phyloP scores from a whole-genome alignment of 2,329 filamentous ascomycete genomes.

The Aphanoascus verrucosus region DNA sequence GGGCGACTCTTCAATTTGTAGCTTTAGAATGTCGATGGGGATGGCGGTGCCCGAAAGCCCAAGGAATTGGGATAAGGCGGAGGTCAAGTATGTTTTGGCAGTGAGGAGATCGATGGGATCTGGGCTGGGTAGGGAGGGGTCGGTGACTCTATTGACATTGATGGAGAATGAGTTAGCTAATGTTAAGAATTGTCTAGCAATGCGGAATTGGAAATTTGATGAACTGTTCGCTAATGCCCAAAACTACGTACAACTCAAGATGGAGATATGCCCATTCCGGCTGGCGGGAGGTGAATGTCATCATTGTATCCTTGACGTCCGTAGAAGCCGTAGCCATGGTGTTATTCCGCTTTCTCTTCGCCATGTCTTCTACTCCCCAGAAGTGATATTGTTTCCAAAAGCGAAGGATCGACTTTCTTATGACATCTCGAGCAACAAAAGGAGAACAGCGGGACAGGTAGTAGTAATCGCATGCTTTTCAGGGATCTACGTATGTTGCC shows the following conservation, averaged over 20 bases:
- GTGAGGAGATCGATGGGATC: constrained; percentile 36
- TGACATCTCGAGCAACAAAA: too few relatives aligned
- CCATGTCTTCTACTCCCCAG: neutral
- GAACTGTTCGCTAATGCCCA: neutral
- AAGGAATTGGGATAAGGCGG: constrained; percentile 39
- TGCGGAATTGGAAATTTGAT: neutral
- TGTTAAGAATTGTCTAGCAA: neutral
- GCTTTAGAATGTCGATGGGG: constrained; percentile 38
- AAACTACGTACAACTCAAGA: constrained; percentile 29
- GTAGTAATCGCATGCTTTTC: neutral
- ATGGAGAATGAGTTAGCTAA: constrained; percentile 16
- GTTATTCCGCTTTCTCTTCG: constrained; percentile 9
- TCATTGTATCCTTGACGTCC: neutral
- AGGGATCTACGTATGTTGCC: neutral
- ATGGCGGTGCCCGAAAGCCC: constrained; percentile 39
- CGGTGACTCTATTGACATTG: constrained; percentile 16
- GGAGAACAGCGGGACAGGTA: too few relatives aligned
- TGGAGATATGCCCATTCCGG: constrained; percentile 37
- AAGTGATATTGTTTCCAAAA: too few relatives aligned
- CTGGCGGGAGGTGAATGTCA: constrained; percentile 32
- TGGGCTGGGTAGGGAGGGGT: constrained; percentile 5
- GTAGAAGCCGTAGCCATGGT: neutral
- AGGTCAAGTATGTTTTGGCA: constrained; percentile 36
- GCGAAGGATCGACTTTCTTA: too few relatives aligned
- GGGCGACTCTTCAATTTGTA: constrained; percentile 18